Evolutionary conservation across 495 filamentous ascomycete species (phyloP).

Genomic region (Penicillium angulare): DNA sequence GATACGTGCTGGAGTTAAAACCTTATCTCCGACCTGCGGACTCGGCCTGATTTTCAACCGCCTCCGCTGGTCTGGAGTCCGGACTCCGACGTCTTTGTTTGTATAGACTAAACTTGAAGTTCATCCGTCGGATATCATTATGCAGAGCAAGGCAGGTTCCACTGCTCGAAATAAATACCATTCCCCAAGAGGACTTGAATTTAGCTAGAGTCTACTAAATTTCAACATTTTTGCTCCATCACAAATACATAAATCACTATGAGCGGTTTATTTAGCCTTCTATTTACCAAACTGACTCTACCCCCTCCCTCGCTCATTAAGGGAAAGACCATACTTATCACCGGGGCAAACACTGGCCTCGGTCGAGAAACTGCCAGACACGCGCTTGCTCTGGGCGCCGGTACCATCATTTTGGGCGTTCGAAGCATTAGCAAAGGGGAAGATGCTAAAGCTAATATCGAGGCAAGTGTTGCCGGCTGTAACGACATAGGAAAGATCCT

Average conservation of each 20-base stretch:
- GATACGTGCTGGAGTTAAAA: not conserved
- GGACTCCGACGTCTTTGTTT: not conserved
- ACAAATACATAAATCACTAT: not conserved
- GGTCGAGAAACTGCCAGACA: constrained; percentile 3
- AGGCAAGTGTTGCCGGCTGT: not conserved
- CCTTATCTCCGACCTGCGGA: not conserved
- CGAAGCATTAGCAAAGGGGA: not conserved
- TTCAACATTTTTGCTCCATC: not conserved
- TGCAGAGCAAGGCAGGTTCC: too few relatives aligned
- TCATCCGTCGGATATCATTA: too few relatives aligned
- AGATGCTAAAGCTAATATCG: not conserved
- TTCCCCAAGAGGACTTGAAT: too few relatives aligned
- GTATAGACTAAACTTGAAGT: too few relatives aligned
- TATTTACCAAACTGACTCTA: constrained; percentile 1
- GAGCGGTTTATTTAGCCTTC: not conserved
- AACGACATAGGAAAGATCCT: not conserved
- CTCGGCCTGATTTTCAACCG: not conserved
- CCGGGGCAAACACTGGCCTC: constrained; percentile 5
- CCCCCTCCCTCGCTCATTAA: not conserved
- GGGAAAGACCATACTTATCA: constrained; percentile 2
- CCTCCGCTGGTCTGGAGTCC: too few relatives aligned
- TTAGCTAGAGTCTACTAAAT: too few relatives aligned
- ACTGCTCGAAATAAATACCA: too few relatives aligned
- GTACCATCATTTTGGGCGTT: not conserved
- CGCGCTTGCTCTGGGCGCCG: not conserved